These are phyloP conservation scores for Penicillium cinerascens DNA, from an alignment of 495 filamentous ascomycete species.

Conservation along the genomic window DNA sequence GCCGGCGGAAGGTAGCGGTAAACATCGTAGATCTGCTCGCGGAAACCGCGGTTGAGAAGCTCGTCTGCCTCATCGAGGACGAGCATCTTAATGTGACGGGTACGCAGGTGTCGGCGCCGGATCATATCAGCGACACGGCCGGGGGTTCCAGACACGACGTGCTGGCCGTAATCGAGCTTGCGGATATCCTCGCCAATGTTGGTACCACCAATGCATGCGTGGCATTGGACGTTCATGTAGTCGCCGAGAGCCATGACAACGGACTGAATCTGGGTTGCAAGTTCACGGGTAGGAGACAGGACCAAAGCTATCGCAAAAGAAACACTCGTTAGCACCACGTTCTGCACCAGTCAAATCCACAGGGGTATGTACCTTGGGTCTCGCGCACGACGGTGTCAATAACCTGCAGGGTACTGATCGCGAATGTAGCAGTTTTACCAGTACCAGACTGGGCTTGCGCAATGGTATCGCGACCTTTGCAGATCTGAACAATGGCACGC, in stretches of 20 bases:
- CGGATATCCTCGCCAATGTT: constrained; percentile 96
- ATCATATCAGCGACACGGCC: constrained; percentile 99
- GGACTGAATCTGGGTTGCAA: constrained; percentile 96
- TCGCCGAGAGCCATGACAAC: constrained; percentile 96
- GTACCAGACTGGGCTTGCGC: constrained; percentile 99
- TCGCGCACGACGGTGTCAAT: constrained; percentile 81
- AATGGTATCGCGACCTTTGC: constrained; percentile 97
- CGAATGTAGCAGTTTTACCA: constrained; percentile 98
- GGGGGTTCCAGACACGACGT: constrained; percentile 94
- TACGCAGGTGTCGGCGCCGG: constrained; percentile 88
- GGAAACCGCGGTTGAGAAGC: constrained; percentile 86
- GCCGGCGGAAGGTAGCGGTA: constrained; percentile 94
- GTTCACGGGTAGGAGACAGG: constrained; percentile 95
- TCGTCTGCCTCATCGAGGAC: constrained; percentile 98
- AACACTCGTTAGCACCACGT: constrained; percentile 9
- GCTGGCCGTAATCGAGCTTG: constrained; percentile 93
- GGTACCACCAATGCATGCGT: constrained; percentile 97
- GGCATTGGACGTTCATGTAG: constrained; percentile 99
- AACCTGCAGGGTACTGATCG: constrained; percentile 94
- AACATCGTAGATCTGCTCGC: constrained; percentile 99
- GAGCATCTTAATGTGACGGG: constrained; percentile 96
- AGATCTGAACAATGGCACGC: constrained; percentile 96
- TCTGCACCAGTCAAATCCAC: not conserved
- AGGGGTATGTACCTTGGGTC: constrained; percentile 68
- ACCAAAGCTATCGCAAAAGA: constrained; percentile 63